These are phyloP conservation scores for Aegilops speltoides DNA, from an alignment of 176 grass and related monocot genomes.

Conservation along the genomic window DNA sequence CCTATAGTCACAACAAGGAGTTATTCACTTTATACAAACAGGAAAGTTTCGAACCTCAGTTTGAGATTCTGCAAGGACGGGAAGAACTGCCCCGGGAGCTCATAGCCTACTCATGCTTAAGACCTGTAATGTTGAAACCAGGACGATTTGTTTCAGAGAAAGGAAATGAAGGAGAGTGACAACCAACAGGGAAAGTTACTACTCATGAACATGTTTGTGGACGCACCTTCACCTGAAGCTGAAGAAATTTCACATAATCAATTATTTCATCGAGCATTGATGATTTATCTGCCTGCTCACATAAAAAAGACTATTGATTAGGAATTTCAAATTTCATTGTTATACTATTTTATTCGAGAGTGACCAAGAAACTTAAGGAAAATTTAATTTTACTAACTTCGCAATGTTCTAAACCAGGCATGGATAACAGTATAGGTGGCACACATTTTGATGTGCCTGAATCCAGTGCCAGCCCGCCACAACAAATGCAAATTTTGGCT, in stretches of 20 bases:
- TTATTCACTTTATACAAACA: background rate
- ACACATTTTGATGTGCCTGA: background rate
- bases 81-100: constrained; percentile 82
- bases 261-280: constrained; percentile 93
- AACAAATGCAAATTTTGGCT: background rate
- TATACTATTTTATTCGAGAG: constrained; percentile 12
- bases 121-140: constrained; percentile 52
- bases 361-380: background rate
- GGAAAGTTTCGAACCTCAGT: constrained; percentile 45
- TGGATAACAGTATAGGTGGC: background rate
- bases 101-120: constrained; percentile 93
- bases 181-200: constrained; percentile 4
- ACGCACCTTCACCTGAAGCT: constrained; percentile 90
- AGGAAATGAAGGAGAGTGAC: background rate
- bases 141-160: background rate
- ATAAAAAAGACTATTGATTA: constrained; percentile 1
- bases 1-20: background rate
- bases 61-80: constrained; percentile 71
- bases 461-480: background rate
- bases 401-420: background rate
- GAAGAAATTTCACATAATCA: constrained; percentile 93
- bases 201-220: background rate
- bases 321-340: background rate
- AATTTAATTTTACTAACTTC: background rate
- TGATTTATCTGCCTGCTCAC: constrained; percentile 80